Percentiles rank a stretch among this genome's conserved stretches.
These are phyloP conservation scores for Elongisporangium prolatum DNA, from an alignment of 352 stramenopile species.

Conservation along the genomic window DNA sequence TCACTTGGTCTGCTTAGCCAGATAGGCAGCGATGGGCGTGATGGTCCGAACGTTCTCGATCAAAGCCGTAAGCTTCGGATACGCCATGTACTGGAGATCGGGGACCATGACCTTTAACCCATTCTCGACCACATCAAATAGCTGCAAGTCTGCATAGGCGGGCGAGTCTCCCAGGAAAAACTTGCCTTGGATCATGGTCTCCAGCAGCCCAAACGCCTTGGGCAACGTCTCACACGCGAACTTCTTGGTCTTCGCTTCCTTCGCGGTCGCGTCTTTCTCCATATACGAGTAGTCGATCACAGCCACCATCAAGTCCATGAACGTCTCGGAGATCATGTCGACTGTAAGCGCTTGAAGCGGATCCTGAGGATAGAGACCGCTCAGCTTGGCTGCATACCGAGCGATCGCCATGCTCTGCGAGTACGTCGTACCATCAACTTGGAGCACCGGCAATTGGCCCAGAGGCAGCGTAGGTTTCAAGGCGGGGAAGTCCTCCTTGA, in stretches of 20 bases:
- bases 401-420: too few species aligned
- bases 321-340: conserved; percentile 23
- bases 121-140: conserved; percentile 44
- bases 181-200: conserved; percentile 36
- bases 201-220: conserved; percentile 26
- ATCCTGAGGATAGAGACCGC: conserved; percentile 25
- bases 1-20: conserved; percentile 16
- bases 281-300: conserved; percentile 21
- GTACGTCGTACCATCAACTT: conserved; percentile 32
- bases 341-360: conserved; percentile 17
- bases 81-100: conserved; percentile 22
- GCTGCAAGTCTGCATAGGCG: conserved; percentile 33
- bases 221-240: conserved; percentile 35
- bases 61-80: conserved; percentile 40
- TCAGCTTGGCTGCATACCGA: conserved; percentile 37
- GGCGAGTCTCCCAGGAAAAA: conserved; percentile 48
- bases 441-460: conserved; percentile 31
- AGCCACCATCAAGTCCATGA: conserved; percentile 11
- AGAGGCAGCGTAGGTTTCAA: conserved; percentile 37
- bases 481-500: conserved; percentile 21
- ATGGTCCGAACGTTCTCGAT: conserved; percentile 29
- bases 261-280: conserved; percentile 28
- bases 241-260: conserved; percentile 34
- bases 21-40: conserved; percentile 34
- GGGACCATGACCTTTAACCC: conserved; percentile 21